Base-by-base conservation (phyloP, 495 filamentous ascomycete species). In the Rostrohypoxylon terebratum region DNA sequence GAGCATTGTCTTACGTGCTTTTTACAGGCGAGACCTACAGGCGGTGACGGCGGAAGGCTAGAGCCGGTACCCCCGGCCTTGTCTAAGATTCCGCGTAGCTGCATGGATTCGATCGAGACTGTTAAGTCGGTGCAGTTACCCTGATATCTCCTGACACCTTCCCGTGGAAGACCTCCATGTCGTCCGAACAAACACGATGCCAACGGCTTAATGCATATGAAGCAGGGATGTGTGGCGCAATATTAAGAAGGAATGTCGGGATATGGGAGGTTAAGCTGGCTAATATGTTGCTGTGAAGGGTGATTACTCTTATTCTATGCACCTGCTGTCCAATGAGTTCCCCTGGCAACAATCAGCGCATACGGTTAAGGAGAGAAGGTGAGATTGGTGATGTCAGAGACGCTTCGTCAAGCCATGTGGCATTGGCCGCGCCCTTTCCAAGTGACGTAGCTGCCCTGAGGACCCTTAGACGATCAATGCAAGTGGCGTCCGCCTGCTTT, bases 1-100 rank as follows among this genome's bases (percentile, higher is more conserved):
- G 28, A 50, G 33, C 54, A 25, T 33, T 59, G 66, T 66, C 51
- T 63, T 66, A 67, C 63, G 38, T 66, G 66, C 58, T 45, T 59
- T 59, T 59, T 63, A 66, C 20, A 69, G 21, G 58, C 66, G 71
- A 74, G 40, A 74, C 63, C 34, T 70, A 65, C 63, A 63, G 57
- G 28, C 42, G 28, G 20, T 33, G 51, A 63, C 31, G 66, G 14
- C 23, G 66, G 58, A 59, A 44, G 53, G 60, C 48, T 36, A 64
- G 61, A 63, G 66, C 61, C 61, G 57, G 57, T 11, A 59, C 20
- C 61, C 55, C 62, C 23, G 66, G 40, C 25, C 57, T 63, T 70
- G 71, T 70, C 28, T 70, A 62, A 74, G 66, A 74, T 74, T 59
- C 55, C 62, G 71, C 71, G 62, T 74, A 74, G 63, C 58, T 67